These are phyloP conservation scores for Diaporthe sp. DNA, from an alignment of 2,329 filamentous ascomycete genomes.

Conservation along the genomic window DNA sequence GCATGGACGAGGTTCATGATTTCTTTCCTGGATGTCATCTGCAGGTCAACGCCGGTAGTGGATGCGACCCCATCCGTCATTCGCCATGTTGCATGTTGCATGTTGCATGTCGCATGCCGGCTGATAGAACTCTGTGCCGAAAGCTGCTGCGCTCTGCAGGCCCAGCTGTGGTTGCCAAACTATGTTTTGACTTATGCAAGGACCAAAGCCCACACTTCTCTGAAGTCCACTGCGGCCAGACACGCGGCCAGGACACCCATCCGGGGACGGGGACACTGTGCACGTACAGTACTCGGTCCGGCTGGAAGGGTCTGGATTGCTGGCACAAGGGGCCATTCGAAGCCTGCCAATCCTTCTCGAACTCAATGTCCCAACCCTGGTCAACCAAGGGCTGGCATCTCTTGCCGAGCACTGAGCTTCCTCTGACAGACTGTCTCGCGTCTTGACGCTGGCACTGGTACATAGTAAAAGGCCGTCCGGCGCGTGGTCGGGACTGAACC, in stretches of 20 bases:
- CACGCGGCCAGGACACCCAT: slow-evolving; percentile 38
- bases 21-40: slow-evolving; percentile 16
- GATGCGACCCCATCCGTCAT: slow-evolving; percentile 37
- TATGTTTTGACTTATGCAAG: slow-evolving; percentile 20
- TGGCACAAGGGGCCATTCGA: background rate
- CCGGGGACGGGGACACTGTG: background rate
- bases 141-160: slow-evolving; percentile 18
- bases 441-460: slow-evolving; percentile 33
- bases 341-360: slow-evolving; percentile 25
- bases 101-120: slow-evolving; percentile 39
- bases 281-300: slow-evolving; percentile 8
- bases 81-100: slow-evolving; percentile 39
- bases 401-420: slow-evolving; percentile 31
- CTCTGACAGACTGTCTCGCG: slow-evolving; percentile 39
- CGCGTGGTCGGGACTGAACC: slow-evolving; percentile 37
- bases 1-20: slow-evolving; percentile 26
- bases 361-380: slow-evolving; percentile 24
- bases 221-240: slow-evolving; percentile 40
- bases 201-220: slow-evolving; percentile 14
- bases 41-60: slow-evolving; percentile 35
- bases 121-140: slow-evolving; percentile 40
- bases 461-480: slow-evolving; percentile 12
- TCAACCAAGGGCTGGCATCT: slow-evolving; percentile 31
- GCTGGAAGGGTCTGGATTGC: slow-evolving; percentile 11
- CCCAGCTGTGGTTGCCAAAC: slow-evolving; percentile 17